Evolutionary conservation across 768 basidiomycete species (phyloP), one percentile per base, ranked within the genome.

Genomic region (Tubosaeta sp.): DNA sequence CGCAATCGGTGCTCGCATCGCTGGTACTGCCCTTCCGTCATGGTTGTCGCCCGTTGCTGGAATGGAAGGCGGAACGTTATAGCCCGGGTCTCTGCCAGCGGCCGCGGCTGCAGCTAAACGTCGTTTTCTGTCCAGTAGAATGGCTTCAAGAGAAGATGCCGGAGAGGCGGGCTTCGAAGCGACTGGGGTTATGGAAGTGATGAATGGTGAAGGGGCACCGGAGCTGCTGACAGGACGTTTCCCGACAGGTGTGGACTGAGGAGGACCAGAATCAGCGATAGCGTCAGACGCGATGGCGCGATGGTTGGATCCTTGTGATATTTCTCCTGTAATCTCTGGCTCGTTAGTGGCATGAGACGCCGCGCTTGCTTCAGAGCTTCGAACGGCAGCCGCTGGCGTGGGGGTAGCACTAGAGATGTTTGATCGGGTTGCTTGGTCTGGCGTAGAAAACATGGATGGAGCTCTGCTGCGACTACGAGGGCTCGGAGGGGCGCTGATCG

Each of bases 41-140:
- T 57, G 54, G 25, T 58, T 52, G 19, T 57, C 57, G 38, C n/a
- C 53, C 42, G 50, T 53, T 25, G 43, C 47, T 13, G 59, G 43
- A 38, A 37, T 8, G 14, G 51, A 14, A 8, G 60, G 52, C 7
- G 33, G 16, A n/a, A 12, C 46, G 16, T 52, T 46, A 17, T 57
- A 10, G 8, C 52, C 39, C 1, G 17, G 31, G 33, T 61, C 64
- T 50, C 51, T 61, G 22, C 62, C 65, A 34, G 51, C 46, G 50
- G 63, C 22, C 3, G 22, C 22, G 22, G 22, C 22, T 3, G 22
- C 64, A 12, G 54, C 63, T 27, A 77, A 53, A 44, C 86, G 78
- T 39, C 85, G 79, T 56, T 79, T 86, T 60, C 86, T 79, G 49
- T 86, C 84, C 48, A 85, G 63, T 39, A 87, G 61, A 41, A 88